phyloP scores from a whole-genome alignment of 2,329 filamentous ascomycete genomes.

The Diaporthe velutina region DNA sequence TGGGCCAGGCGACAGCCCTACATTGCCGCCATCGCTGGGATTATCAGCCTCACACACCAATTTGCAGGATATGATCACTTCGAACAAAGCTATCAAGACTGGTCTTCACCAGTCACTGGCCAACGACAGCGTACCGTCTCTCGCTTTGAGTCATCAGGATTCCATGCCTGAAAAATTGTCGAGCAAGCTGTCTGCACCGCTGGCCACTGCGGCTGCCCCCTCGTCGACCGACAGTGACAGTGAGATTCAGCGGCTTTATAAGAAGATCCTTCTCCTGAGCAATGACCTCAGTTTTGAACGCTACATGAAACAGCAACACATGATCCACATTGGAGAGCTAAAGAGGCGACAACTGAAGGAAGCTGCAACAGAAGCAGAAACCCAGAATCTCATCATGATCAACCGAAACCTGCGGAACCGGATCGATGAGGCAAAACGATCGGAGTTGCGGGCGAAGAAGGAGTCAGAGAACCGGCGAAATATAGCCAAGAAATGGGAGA shows the following conservation, averaged over 20 bases:
- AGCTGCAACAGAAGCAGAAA: conserved; percentile 84
- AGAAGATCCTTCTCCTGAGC: conserved; percentile 80
- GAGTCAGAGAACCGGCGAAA: conserved; percentile 80
- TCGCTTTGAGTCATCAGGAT: conserved; percentile 65
- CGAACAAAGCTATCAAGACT: conserved; percentile 70
- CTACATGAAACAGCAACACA: conserved; percentile 86
- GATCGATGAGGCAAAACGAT: conserved; percentile 78
- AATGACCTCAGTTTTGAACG: conserved; percentile 88
- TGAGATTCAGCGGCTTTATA: conserved; percentile 71
- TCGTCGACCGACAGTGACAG: conserved; percentile 50
- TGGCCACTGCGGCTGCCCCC: conserved; percentile 44
- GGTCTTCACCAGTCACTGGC: conserved; percentile 66
- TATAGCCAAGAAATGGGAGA: conserved; percentile 83
- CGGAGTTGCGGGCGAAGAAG: conserved; percentile 77
- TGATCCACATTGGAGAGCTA: conserved; percentile 83
- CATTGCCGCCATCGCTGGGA: conserved; percentile 64
- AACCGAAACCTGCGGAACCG: conserved; percentile 81
- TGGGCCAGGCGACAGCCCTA: conserved; percentile 70
- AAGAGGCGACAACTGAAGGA: conserved; percentile 81
- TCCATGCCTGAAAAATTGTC: conserved; percentile 55
- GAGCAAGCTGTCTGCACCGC: conserved; percentile 46
- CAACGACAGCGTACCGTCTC: conserved; percentile 70
- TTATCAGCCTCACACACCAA: conserved; percentile 66
- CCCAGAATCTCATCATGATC: conserved; percentile 82
- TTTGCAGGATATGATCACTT: conserved; percentile 71